phyloP scores from a whole-genome alignment of 2,329 filamentous ascomycete species.

The Dothistroma septosporum region DNA sequence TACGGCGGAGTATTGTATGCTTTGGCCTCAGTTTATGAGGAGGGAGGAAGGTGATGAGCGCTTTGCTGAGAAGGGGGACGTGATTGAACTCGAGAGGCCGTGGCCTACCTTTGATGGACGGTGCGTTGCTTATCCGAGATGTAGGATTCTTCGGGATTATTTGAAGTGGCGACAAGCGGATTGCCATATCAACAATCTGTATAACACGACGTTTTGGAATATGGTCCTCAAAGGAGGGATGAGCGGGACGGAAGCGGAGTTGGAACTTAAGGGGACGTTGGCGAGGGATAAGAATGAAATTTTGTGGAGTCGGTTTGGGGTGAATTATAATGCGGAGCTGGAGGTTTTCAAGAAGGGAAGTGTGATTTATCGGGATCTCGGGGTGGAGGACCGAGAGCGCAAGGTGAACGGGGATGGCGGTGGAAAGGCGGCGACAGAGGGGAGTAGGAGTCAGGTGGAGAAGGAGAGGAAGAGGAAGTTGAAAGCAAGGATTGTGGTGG shows the following conservation, averaged over 20 bases:
- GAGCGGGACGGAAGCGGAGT: constrained; percentile 73
- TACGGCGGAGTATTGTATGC: constrained; percentile 80
- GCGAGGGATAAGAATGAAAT: constrained; percentile 94
- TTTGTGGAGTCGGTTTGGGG: constrained; percentile 77
- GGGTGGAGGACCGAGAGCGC: constrained; percentile 31
- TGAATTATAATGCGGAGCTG: constrained; percentile 97
- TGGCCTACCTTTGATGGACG: constrained; percentile 90
- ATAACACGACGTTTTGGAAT: constrained; percentile 95
- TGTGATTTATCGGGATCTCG: constrained; percentile 64
- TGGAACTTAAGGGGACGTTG: constrained; percentile 73
- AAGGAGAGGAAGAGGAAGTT: constrained; percentile 75
- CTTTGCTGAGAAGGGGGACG: background rate
- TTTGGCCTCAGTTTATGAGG: constrained; percentile 70
- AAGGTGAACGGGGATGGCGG: background rate
- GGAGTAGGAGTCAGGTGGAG: constrained; percentile 68
- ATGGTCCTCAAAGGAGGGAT: constrained; percentile 72
- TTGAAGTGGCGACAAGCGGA: constrained; percentile 96
- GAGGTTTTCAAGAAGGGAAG: constrained; percentile 93
- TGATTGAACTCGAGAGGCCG: constrained; percentile 60
- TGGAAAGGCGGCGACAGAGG: constrained; percentile 9
- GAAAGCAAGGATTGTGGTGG: constrained; percentile 75
- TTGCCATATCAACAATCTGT: constrained; percentile 97
- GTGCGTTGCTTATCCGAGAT: constrained; percentile 81
- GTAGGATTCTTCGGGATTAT: constrained; percentile 83
- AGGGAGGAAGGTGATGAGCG: constrained; percentile 46